phyloP scores from a whole-genome alignment of 106 monocot species.

The Apostasia ramifera region DNA sequence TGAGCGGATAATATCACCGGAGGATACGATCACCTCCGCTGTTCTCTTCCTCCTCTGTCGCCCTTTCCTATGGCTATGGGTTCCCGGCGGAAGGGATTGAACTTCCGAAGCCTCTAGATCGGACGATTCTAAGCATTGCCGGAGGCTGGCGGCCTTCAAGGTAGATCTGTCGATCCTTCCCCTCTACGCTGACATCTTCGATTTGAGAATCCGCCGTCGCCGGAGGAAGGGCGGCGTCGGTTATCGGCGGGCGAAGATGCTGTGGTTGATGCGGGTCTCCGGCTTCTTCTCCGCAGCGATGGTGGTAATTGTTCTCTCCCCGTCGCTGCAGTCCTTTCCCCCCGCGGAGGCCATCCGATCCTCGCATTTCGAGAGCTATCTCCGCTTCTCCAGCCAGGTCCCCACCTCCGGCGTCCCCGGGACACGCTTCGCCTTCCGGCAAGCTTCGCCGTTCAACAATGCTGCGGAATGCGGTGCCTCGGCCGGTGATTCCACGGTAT shows the following conservation, averaged over 20 bases:
- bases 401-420: constrained; percentile 10
- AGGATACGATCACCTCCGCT: too few species aligned
- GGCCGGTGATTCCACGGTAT: constrained; percentile 24
- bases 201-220: not conserved
- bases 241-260: constrained; percentile 34
- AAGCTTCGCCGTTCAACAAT: constrained; percentile 62
- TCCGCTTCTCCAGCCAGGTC: constrained; percentile 30
- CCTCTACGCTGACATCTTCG: not conserved
- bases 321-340: constrained; percentile 84
- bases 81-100: too few species aligned
- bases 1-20: too few species aligned
- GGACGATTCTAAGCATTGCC: too few species aligned
- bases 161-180: too few species aligned
- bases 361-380: constrained; percentile 45
- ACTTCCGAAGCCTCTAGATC: too few species aligned
- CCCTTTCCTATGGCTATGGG: too few species aligned
- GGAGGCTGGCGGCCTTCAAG: too few species aligned
- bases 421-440: constrained; percentile 29
- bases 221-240: not conserved
- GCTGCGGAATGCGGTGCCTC: constrained; percentile 45
- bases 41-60: too few species aligned
- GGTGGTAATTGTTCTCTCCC: constrained; percentile 62
- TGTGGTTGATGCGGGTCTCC: constrained; percentile 60
- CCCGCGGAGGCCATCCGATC: constrained; percentile 95
- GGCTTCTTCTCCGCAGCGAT: constrained; percentile 68